These are phyloP conservation scores for Trichoderma harzianum DNA, from an alignment of 2,329 filamentous ascomycete species.

Conservation along the genomic window DNA sequence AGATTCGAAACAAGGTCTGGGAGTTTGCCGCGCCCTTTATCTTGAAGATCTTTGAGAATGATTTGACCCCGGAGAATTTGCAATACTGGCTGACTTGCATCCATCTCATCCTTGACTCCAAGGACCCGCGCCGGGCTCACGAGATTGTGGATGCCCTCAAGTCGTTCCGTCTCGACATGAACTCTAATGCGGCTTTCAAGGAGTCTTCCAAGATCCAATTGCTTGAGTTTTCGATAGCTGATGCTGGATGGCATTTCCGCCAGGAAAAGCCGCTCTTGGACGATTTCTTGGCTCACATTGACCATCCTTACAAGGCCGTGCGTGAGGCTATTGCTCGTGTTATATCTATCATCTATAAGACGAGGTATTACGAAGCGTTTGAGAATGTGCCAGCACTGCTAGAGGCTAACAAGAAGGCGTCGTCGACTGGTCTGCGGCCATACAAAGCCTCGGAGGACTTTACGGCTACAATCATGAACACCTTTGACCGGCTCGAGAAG, in stretches of 20 bases:
- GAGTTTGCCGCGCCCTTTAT: conserved; percentile 86
- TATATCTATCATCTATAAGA: conserved; percentile 83
- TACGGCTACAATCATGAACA: conserved; percentile 62
- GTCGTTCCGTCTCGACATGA: conserved; percentile 87
- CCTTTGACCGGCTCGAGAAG: conserved; percentile 76
- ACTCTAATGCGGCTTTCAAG: conserved; percentile 96
- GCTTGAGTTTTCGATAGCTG: conserved; percentile 80
- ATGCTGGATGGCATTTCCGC: conserved; percentile 95
- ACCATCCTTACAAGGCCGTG: conserved; percentile 97
- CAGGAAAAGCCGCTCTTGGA: conserved; percentile 82
- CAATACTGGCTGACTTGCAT: conserved; percentile 94
- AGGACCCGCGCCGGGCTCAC: conserved; percentile 83
- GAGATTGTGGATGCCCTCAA: conserved; percentile 81
- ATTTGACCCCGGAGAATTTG: conserved; percentile 88
- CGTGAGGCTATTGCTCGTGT: conserved; percentile 91
- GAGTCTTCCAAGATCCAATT: conserved; percentile 95
- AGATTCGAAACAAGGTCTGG: conserved; percentile 77
- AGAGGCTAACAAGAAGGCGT: conserved; percentile 71
- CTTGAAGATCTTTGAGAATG: conserved; percentile 81
- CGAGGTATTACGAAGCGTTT: conserved; percentile 91
- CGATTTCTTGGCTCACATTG: conserved; percentile 85
- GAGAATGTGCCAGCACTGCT: conserved; percentile 73
- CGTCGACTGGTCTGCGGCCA: conserved; percentile 78
- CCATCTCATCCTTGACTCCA: conserved; percentile 81
- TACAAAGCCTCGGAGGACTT: conserved; percentile 79